Conservation (phyloP, 1,284 basidiomycete genomes). For the Chondrostereum purpureum region DNA sequence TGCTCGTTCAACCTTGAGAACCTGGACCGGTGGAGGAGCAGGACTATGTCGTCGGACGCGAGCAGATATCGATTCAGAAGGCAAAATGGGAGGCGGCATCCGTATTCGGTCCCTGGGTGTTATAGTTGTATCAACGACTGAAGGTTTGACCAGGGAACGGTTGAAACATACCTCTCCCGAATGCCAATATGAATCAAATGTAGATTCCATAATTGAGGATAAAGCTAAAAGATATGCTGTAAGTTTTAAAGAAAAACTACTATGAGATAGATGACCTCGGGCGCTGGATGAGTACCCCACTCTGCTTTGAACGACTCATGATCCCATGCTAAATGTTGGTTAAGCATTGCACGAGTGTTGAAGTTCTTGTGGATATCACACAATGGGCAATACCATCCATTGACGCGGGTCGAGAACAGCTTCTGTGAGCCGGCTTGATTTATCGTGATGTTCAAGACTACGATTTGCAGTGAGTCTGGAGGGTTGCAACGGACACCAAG, state of each 20-base stretch:
- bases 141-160: too few species aligned
- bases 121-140: too few species aligned
- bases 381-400: conserved; percentile 51
- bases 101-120: too few species aligned
- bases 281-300: conserved; percentile 31
- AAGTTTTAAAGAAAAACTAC: conserved; percentile 8
- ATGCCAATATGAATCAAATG: neutral
- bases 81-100: too few species aligned
- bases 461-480: neutral
- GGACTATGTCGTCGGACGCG: too few species aligned
- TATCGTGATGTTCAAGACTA: conserved; percentile 2
- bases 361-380: conserved; percentile 50
- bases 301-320: conserved; percentile 38
- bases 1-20: too few species aligned
- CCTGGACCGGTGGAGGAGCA: too few species aligned
- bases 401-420: neutral
- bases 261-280: conserved; percentile 9
- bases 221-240: neutral
- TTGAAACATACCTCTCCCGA: too few species aligned
- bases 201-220: neutral
- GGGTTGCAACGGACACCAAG: conserved; percentile 1
- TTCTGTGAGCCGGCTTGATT: neutral
- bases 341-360: conserved; percentile 39
- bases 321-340: conserved; percentile 48
- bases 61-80: too few species aligned